These are phyloP conservation scores for Hypoxylon sp. DNA, from an alignment of 2,329 filamentous ascomycete genomes.

Conservation along the genomic window DNA sequence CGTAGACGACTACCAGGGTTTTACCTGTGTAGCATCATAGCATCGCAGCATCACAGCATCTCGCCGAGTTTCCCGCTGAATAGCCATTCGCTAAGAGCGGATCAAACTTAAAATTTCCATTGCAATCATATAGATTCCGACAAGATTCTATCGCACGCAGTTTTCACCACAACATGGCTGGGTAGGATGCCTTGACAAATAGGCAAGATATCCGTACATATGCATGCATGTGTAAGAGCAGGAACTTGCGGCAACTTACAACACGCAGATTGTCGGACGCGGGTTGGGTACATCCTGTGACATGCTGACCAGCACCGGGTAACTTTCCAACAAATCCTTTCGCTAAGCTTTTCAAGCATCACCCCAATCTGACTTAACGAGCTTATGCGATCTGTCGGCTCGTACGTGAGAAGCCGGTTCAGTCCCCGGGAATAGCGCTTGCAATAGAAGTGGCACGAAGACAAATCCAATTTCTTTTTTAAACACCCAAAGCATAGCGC, in stretches of 20 bases:
- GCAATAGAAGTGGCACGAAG: slow-evolving; percentile 17
- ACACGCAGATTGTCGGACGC: slow-evolving; percentile 4
- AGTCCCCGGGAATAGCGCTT: slow-evolving; percentile 24
- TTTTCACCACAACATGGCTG: neutral
- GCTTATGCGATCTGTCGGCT: slow-evolving; percentile 24
- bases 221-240: slow-evolving; percentile 27
- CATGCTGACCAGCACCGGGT: neutral
- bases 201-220: slow-evolving; percentile 1
- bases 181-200: slow-evolving; percentile 23
- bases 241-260: slow-evolving; percentile 32
- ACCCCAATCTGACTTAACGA: slow-evolving; percentile 27
- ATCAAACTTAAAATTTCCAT: neutral
- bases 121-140: neutral
- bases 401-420: slow-evolving; percentile 20
- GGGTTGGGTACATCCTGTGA: slow-evolving; percentile 5
- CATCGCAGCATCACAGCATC: slow-evolving; percentile 8
- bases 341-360: slow-evolving; percentile 9
- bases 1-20: slow-evolving; percentile 13
- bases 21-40: slow-evolving; percentile 14
- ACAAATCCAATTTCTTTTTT: slow-evolving; percentile 30
- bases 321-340: slow-evolving; percentile 11
- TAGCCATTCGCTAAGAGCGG: slow-evolving; percentile 1
- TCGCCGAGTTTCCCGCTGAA: slow-evolving; percentile 1
- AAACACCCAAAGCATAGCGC: slow-evolving; percentile 16
- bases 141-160: slow-evolving; percentile 6